These are phyloP conservation scores for Arabidopsis suecica DNA, from an alignment of 345 rosid species.

Conservation along the genomic window DNA sequence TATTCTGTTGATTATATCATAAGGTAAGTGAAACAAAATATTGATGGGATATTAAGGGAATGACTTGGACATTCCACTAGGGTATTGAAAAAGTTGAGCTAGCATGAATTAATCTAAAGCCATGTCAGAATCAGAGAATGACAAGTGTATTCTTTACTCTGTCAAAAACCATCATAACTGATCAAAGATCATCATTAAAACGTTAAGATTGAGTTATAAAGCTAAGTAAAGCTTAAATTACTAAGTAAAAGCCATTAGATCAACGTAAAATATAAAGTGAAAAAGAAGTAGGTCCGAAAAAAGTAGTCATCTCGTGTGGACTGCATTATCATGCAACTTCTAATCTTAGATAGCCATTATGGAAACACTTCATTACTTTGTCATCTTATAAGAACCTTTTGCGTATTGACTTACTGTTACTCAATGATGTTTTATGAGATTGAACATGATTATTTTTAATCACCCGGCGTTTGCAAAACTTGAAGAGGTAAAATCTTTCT, in stretches of 20 bases:
- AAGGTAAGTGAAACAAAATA: slow-evolving; percentile 10
- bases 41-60: slow-evolving; percentile 16
- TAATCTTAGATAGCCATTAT: slow-evolving; percentile 49
- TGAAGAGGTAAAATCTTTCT: background rate
- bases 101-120: slow-evolving; percentile 19
- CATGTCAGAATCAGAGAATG: slow-evolving; percentile 24
- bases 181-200: slow-evolving; percentile 33
- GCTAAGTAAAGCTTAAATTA: slow-evolving; percentile 30
- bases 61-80: slow-evolving; percentile 28
- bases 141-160: slow-evolving; percentile 41
- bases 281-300: slow-evolving; percentile 11
- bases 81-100: slow-evolving; percentile 12
- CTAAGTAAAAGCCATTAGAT: background rate
- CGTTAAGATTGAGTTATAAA: slow-evolving; percentile 33
- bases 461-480: background rate
- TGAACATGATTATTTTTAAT: background rate
- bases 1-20: slow-evolving; percentile 18
- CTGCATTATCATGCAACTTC: slow-evolving; percentile 43
- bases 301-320: slow-evolving; percentile 36
- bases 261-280: slow-evolving; percentile 21
- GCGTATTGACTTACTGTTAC: slow-evolving; percentile 14
- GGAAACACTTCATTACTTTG: slow-evolving; percentile 42
- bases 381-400: slow-evolving; percentile 9
- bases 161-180: slow-evolving; percentile 35
- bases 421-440: slow-evolving; percentile 31